These are phyloP conservation scores for Fusarium penzigii DNA, from an alignment of 2,329 filamentous ascomycete species.

Conservation along the genomic window DNA sequence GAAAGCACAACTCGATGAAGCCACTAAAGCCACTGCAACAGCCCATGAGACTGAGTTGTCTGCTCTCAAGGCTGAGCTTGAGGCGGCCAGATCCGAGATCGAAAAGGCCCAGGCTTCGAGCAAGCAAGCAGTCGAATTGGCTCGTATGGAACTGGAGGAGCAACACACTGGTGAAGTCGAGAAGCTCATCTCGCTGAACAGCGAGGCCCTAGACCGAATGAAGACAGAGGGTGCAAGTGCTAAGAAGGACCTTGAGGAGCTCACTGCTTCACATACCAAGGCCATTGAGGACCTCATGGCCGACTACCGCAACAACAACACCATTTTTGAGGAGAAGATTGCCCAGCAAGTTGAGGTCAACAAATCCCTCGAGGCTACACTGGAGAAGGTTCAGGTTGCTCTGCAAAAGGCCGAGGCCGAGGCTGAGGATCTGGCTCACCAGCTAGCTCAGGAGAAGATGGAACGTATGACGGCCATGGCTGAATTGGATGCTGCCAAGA, in stretches of 20 bases:
- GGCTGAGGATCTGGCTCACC: slow-evolving; percentile 50
- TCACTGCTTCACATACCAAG: slow-evolving; percentile 39
- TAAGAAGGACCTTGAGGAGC: slow-evolving; percentile 47
- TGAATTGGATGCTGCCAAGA: slow-evolving; percentile 60
- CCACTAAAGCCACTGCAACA: slow-evolving; percentile 45
- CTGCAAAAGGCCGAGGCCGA: slow-evolving; percentile 50
- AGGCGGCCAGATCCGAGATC: slow-evolving; percentile 45
- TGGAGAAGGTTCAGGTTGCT: slow-evolving; percentile 43
- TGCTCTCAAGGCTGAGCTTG: slow-evolving; percentile 27
- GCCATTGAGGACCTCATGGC: slow-evolving; percentile 43
- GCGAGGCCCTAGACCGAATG: slow-evolving; percentile 42
- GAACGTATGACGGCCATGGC: slow-evolving; percentile 60
- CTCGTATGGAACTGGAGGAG: slow-evolving; percentile 47
- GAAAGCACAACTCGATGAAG: slow-evolving; percentile 20
- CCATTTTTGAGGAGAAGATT: slow-evolving; percentile 38
- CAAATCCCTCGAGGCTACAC: slow-evolving; percentile 36
- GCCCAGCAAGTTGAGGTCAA: slow-evolving; percentile 38
- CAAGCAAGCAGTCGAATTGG: slow-evolving; percentile 46
- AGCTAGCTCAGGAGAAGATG: slow-evolving; percentile 61
- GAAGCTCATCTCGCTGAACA: slow-evolving; percentile 45
- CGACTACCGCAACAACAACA: slow-evolving; percentile 38
- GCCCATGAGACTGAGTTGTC: slow-evolving; percentile 32
- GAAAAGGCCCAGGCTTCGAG: slow-evolving; percentile 46
- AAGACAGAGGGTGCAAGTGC: slow-evolving; percentile 41
- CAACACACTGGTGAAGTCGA: slow-evolving; percentile 50